phyloP scores from a whole-genome alignment of 306 rosid genomes.

The Medicago lupulina region DNA sequence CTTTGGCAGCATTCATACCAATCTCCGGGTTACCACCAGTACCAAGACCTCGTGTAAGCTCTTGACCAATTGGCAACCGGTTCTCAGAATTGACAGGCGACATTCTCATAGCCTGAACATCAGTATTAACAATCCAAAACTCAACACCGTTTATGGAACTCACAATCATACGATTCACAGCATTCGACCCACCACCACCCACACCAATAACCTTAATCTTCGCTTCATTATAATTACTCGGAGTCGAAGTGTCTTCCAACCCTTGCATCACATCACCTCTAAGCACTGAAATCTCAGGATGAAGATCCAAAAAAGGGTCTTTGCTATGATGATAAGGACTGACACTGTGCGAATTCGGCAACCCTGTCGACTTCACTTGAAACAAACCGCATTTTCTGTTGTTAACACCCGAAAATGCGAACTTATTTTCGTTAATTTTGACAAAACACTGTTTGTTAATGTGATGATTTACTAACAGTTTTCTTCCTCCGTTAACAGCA shows the following conservation, averaged over 20 bases:
- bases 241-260: constrained; percentile 51
- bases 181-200: constrained; percentile 98
- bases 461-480: constrained; percentile 48
- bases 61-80: constrained; percentile 90
- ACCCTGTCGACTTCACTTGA: constrained; percentile 63
- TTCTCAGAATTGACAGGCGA: constrained; percentile 82
- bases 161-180: constrained; percentile 98
- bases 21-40: constrained; percentile 99
- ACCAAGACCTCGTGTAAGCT: constrained; percentile 98
- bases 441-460: constrained; percentile 47
- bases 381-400: constrained; percentile 52
- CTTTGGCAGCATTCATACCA: constrained; percentile 99
- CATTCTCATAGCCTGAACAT: constrained; percentile 97
- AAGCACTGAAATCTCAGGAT: constrained; percentile 93
- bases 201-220: constrained; percentile 93
- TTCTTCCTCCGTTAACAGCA: constrained; percentile 64
- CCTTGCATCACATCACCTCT: too few relatives aligned
- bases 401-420: constrained; percentile 46
- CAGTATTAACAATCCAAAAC: constrained; percentile 96
- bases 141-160: constrained; percentile 96
- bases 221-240: constrained; percentile 71
- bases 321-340: constrained; percentile 60
- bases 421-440: constrained; percentile 54
- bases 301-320: constrained; percentile 92
- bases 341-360: constrained; percentile 64